These are phyloP conservation scores for Lachancea fermentati DNA, from an alignment of 805 yeast species.

Conservation along the genomic window DNA sequence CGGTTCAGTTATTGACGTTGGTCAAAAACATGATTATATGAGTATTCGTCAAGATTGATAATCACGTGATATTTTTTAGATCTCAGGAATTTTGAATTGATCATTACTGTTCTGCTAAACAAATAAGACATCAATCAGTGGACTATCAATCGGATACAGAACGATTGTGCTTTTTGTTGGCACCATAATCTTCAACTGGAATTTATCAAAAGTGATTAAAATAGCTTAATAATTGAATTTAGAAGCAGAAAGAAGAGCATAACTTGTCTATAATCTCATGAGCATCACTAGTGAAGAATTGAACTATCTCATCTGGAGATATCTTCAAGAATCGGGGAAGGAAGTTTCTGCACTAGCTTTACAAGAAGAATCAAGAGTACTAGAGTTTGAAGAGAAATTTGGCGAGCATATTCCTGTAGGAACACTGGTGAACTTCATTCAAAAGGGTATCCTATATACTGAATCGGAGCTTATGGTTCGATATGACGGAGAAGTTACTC, in stretches of 20 bases:
- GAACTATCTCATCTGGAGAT: conserved; percentile 89
- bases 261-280: conserved; percentile 45
- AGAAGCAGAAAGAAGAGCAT: neutral
- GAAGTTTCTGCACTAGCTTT: conserved; percentile 77
- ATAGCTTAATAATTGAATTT: no score
- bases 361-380: conserved; percentile 64
- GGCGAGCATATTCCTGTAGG: conserved; percentile 64
- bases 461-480: conserved; percentile 57
- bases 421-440: conserved; percentile 72
- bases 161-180: no score
- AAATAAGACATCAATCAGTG: no score
- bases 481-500: conserved; percentile 29
- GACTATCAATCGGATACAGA: no score
- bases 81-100: neutral
- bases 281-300: conserved; percentile 77
- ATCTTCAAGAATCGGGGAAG: conserved; percentile 76
- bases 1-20: no score
- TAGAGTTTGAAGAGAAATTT: conserved; percentile 47
- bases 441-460: conserved; percentile 77
- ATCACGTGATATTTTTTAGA: neutral
- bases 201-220: no score
- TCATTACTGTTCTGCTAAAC: no score
- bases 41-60: no score
- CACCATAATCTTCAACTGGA: no score
- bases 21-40: no score